Evolutionary conservation across 352 stramenopile genomes (phyloP), one percentile per base, ranked within the genome.

Genomic region (Globisporangium polare): DNA sequence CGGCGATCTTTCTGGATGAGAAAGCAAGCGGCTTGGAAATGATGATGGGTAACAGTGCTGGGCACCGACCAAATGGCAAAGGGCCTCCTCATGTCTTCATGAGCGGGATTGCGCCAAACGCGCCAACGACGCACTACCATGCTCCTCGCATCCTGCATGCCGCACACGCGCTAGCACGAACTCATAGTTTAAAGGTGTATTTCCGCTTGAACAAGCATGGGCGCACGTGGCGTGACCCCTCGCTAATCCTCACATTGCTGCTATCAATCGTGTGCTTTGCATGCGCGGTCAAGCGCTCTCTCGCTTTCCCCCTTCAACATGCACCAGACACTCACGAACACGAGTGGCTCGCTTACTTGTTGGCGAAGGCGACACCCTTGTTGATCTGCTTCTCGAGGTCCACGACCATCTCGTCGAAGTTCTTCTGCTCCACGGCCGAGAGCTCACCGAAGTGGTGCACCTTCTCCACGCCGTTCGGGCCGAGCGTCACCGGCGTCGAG

Each of bases 381-480:
- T 88, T 75, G 73, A 96, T 94, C 72, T 95, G 85, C 63, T 88
- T 88, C 68, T 86, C 79, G 13, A 96, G 79, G 58, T 90, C 77
- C 53, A 88, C 79, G 29, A 96, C 88, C 85, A 95, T 94, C 70
- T 90, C 85, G 70, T 96, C 86, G 58, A 93, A 94, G 80, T 94
- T 94, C 66, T 75, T 83, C 80, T 96, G 80, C 73, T 96, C 88
- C 39, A 83, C 67, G 13, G 71, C 58, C 57, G 84, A 93, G 53
- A 97, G 73, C 42, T 92, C 78, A 62, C 96, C 96, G 64, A 97
- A 98, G 47, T 85, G 73, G 67, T 98, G 82, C 66, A 99, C 83
- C 67, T 99, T 75, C 74, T 98, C 90, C 26, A 99, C 92, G 65
- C 97, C 97, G 74, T 99, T 94, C 62, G 89, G 91, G 64, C 96